Conservation (phyloP, 768 basidiomycete species). For the Harrya chromipes region DNA sequence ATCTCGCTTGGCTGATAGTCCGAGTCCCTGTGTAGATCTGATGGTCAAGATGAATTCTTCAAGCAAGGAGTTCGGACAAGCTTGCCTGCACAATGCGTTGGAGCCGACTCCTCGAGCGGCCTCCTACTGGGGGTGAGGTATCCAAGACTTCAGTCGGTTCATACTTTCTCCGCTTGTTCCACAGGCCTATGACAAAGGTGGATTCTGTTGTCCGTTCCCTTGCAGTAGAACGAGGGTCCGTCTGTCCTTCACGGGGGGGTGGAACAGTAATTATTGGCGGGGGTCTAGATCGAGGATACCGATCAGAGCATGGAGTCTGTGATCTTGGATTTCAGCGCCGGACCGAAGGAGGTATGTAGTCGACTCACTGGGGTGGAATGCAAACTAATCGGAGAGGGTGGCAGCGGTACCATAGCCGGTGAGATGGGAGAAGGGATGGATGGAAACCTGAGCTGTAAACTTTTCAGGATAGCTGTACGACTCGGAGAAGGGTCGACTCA, state of each 20-base stretch:
- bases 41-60: background rate
- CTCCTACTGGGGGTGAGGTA: background rate
- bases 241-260: slow-evolving; percentile 5
- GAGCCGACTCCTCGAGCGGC: slow-evolving; percentile 9
- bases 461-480: background rate
- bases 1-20: background rate
- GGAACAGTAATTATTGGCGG: background rate
- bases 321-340: background rate
- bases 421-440: background rate
- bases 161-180: slow-evolving; percentile 9
- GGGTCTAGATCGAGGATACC: background rate
- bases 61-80: too few relatives aligned
- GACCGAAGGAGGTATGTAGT: background rate
- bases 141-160: background rate
- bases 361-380: slow-evolving; percentile 17
- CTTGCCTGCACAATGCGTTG: slow-evolving; percentile 19
- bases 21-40: slow-evolving; percentile 4
- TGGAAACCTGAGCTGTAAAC: slow-evolving; percentile 4
- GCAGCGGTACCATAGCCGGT: slow-evolving; percentile 16
- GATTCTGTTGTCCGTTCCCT: background rate
- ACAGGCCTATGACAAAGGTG: slow-evolving; percentile 8
- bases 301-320: slow-evolving; percentile 13
- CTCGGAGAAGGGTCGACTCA: background rate
- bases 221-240: background rate
- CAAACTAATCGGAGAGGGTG: slow-evolving; percentile 19